Percentiles rank a stretch among this genome's conserved stretches.
Evolutionary conservation across 192 early-diverging fungal genomes (phyloP).

Genomic region (Podila epigama): DNA sequence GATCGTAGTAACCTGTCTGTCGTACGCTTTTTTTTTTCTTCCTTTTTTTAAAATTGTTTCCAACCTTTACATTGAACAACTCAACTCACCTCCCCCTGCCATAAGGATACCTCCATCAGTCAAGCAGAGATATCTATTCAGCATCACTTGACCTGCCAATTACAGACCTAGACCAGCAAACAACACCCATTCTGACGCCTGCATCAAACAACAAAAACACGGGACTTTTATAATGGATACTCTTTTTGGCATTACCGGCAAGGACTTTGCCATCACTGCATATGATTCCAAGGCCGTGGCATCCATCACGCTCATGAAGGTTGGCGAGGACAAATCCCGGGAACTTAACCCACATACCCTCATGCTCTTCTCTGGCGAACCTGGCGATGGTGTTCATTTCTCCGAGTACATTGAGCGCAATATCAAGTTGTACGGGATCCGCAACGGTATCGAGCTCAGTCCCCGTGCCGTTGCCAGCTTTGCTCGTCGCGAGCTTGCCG

Average conservation of each 20-base stretch:
- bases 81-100: too few relatives aligned
- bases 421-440: conserved; percentile 87
- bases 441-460: conserved; percentile 84
- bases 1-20: neutral
- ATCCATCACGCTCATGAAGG: conserved; percentile 93
- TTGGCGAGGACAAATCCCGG: conserved; percentile 90
- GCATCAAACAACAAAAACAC: neutral
- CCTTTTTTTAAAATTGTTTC: too few relatives aligned
- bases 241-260: conserved; percentile 90
- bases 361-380: conserved; percentile 88
- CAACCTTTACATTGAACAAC: too few relatives aligned
- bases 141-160: too few relatives aligned
- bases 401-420: conserved; percentile 96
- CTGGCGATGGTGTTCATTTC: conserved; percentile 93
- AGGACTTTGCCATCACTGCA: conserved; percentile 91
- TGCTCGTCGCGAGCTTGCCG: conserved; percentile 86
- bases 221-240: conserved; percentile 67
- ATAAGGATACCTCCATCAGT: too few relatives aligned
- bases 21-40: neutral
- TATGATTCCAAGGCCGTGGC: conserved; percentile 78
- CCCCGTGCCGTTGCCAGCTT: conserved; percentile 82
- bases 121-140: neutral
- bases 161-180: too few relatives aligned
- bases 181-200: too few relatives aligned
- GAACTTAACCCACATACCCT: conserved; percentile 82